Percentiles rank a stretch among this genome's conserved stretches.
These are phyloP conservation scores for Adansonia rubrostipa DNA, from an alignment of 441 rosid genomes.

Conservation along the genomic window DNA sequence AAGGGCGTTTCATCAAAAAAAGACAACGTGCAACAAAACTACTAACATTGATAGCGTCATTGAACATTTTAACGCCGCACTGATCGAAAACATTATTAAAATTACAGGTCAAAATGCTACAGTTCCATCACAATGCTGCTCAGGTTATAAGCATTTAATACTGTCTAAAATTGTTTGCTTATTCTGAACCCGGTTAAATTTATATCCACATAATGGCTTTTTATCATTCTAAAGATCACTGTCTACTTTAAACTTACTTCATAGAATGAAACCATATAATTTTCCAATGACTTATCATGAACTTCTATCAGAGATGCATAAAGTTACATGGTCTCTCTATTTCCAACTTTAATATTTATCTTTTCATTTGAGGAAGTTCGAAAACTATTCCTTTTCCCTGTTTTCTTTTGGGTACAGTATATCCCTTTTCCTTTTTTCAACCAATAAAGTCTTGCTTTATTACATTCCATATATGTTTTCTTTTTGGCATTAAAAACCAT, in stretches of 20 bases:
- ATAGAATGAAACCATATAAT: background rate
- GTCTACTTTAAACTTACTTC: background rate
- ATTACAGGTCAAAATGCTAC: background rate
- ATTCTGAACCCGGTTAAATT: background rate
- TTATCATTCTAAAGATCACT: conserved; percentile 12
- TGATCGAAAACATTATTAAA: background rate
- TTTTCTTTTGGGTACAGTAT: background rate
- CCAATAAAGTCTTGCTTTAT: background rate
- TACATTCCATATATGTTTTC: background rate
- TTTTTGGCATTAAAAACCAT: conserved; percentile 16
- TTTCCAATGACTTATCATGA: background rate
- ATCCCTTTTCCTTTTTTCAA: background rate
- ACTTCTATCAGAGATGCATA: background rate
- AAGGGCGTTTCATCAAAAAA: background rate
- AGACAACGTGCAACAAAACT: conserved; percentile 1
- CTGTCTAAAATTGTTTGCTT: background rate
- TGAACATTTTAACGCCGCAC: background rate
- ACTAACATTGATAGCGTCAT: background rate
- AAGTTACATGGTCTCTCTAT: background rate
- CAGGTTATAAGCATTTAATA: conserved; percentile 14
- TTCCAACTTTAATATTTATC: background rate
- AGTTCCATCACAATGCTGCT: conserved; percentile 1
- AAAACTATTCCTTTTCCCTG: background rate
- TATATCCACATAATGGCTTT: conserved; percentile 3
- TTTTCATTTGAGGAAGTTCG: conserved; percentile 15